A percentile compares a stretch with the other conserved stretches of the same genome.
These are phyloP conservation scores for Kwoniella dejecticola DNA, from an alignment of 768 basidiomycete species.

Conservation along the genomic window DNA sequence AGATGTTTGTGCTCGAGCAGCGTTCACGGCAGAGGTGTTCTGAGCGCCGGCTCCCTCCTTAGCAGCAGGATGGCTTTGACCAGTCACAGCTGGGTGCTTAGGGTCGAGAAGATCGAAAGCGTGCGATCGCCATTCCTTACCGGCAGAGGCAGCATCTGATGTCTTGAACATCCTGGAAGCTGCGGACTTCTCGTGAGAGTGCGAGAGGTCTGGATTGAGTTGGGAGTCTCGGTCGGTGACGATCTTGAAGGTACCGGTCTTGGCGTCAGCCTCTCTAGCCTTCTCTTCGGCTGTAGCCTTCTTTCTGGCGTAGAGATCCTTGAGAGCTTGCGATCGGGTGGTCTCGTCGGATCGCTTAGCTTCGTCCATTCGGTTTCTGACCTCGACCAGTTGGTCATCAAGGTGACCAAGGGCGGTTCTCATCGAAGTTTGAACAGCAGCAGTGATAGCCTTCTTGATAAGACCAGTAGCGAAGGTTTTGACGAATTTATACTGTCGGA, in stretches of 20 bases:
- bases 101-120: conserved; percentile 54
- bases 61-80: conserved; percentile 43
- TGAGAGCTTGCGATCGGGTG: conserved; percentile 45
- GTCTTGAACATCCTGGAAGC: conserved; percentile 63
- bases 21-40: conserved; percentile 17
- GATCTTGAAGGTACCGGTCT: conserved; percentile 71
- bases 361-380: conserved; percentile 67
- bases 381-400: conserved; percentile 84
- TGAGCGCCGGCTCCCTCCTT: conserved; percentile 29
- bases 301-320: conserved; percentile 55
- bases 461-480: conserved; percentile 75
- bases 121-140: conserved; percentile 61
- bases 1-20: conserved; percentile 2
- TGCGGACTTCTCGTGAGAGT: conserved; percentile 67
- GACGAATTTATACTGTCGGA: conserved; percentile 63
- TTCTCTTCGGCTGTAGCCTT: conserved; percentile 58
- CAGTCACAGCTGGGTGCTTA: conserved; percentile 52
- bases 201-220: conserved; percentile 66
- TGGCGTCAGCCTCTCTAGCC: conserved; percentile 56
- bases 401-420: conserved; percentile 80
- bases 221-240: conserved; percentile 66
- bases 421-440: conserved; percentile 68
- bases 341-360: conserved; percentile 59
- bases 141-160: conserved; percentile 58
- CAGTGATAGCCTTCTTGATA: conserved; percentile 65